Conservation (phyloP, 352 stramenopile species). For the Pythium utonaiense region DNA sequence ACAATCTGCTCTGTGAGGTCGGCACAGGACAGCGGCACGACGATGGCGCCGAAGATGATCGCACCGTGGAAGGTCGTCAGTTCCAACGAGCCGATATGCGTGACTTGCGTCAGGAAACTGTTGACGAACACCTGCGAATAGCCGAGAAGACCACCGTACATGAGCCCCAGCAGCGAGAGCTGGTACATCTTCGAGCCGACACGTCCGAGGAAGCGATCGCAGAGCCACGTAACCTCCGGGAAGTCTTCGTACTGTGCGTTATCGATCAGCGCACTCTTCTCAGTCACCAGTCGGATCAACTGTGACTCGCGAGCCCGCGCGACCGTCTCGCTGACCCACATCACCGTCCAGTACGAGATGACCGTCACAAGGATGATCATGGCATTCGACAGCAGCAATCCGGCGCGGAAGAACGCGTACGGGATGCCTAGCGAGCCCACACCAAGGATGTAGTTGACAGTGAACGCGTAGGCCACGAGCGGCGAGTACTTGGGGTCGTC, state of each 20-base stretch:
- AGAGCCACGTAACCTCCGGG: constrained; percentile 77
- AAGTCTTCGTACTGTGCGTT: constrained; percentile 51
- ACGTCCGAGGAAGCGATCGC: constrained; percentile 62
- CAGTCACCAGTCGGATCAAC: constrained; percentile 29
- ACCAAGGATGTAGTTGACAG: constrained; percentile 92
- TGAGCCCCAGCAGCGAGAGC: constrained; percentile 79
- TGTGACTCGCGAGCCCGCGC: constrained; percentile 50
- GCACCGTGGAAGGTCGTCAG: constrained; percentile 54
- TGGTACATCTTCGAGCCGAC: constrained; percentile 77
- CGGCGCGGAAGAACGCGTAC: constrained; percentile 81
- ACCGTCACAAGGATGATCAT: constrained; percentile 79
- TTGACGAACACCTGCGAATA: constrained; percentile 92
- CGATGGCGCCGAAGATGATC: constrained; percentile 77
- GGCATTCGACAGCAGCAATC: constrained; percentile 67
- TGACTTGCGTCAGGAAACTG: constrained; percentile 70
- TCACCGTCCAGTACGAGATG: constrained; percentile 86
- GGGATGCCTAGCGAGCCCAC: constrained; percentile 89
- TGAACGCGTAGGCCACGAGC: constrained; percentile 84
- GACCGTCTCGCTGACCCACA: constrained; percentile 85
- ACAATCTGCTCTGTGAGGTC: constrained; percentile 89
- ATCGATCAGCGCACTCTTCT: constrained; percentile 30
- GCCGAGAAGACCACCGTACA: constrained; percentile 86
- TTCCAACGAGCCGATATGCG: constrained; percentile 45
- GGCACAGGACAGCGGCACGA: constrained; percentile 84
- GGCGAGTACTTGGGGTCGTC: constrained; percentile 48